Percentiles rank a stretch among this genome's conserved stretches.
Conservation (phyloP, 345 rosid species). For the Populus alba region DNA sequence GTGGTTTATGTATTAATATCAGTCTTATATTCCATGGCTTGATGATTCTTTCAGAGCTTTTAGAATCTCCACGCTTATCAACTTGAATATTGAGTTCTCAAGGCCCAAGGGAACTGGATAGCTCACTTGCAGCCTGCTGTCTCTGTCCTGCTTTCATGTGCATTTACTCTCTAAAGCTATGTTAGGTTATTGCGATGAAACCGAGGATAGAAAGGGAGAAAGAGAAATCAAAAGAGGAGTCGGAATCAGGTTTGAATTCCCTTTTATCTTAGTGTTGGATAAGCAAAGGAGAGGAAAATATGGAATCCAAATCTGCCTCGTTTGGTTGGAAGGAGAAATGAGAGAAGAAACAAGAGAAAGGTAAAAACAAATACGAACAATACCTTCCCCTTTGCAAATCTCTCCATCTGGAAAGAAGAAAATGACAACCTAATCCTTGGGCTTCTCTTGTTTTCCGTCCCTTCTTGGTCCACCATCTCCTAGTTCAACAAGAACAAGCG, state of each 20-base stretch:
- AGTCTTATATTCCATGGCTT: background rate
- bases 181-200: background rate
- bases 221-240: background rate
- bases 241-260: background rate
- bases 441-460: background rate
- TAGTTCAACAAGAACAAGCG: background rate
- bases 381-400: background rate
- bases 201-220: background rate
- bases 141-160: background rate
- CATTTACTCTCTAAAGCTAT: background rate
- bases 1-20: background rate
- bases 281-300: background rate
- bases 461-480: background rate
- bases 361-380: background rate
- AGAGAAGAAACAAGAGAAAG: background rate
- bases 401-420: background rate
- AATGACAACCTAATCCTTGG: background rate
- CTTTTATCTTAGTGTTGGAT: background rate
- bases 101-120: background rate
- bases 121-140: background rate
- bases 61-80: background rate
- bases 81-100: background rate
- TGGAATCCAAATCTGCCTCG: background rate
- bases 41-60: background rate
- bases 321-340: background rate